These are phyloP conservation scores for Haematococcus lacustris DNA, from an alignment of 139 green algal species.

Conservation along the genomic window DNA sequence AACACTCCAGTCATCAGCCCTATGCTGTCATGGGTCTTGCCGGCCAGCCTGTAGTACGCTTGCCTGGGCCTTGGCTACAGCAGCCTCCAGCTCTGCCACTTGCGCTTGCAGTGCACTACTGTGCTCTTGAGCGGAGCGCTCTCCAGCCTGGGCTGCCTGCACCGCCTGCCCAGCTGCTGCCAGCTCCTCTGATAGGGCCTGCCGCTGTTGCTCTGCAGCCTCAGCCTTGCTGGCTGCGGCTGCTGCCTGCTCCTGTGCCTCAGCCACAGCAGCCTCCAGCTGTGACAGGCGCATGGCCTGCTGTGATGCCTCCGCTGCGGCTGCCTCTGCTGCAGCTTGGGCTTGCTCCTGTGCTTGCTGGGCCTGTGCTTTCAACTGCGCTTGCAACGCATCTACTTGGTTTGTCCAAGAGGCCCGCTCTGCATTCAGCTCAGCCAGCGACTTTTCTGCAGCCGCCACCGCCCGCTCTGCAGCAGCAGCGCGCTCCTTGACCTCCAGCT, in stretches of 20 bases:
- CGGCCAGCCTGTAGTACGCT: neutral
- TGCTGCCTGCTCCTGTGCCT: neutral
- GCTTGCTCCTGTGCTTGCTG: neutral
- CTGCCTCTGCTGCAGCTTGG: neutral
- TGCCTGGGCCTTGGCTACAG: neutral
- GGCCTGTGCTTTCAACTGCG: neutral
- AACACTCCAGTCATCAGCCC: too few species aligned
- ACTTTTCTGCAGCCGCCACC: neutral
- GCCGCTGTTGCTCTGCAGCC: neutral
- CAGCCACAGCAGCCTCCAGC: neutral
- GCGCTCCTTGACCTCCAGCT: neutral
- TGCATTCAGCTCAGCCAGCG: neutral
- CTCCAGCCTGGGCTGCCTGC: neutral
- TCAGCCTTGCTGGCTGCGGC: neutral
- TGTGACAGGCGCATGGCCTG: neutral
- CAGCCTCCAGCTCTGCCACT: neutral
- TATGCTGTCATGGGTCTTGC: too few species aligned
- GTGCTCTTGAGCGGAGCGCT: neutral
- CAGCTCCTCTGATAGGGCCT: neutral
- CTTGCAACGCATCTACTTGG: neutral
- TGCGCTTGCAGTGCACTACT: neutral
- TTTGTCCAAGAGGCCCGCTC: neutral
- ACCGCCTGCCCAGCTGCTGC: neutral
- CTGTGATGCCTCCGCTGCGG: neutral
- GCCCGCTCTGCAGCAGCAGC: neutral